Evolutionary conservation across 306 rosid genomes (phyloP).

Genomic region (Alnus glutinosa): DNA sequence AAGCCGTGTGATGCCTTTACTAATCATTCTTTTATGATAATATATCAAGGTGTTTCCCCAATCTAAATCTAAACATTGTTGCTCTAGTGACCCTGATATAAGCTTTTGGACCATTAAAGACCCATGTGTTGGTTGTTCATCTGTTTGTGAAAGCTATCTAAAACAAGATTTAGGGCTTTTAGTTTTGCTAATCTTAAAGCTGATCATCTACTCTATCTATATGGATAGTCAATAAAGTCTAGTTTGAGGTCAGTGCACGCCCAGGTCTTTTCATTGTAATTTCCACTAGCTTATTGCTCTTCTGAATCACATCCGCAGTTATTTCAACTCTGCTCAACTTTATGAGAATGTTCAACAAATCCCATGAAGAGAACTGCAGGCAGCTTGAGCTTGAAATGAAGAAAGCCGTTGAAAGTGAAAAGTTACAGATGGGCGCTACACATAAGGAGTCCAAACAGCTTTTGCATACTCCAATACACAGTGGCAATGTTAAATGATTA

Average conservation of each 20-base stretch:
- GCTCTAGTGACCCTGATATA: not conserved
- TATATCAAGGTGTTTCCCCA: constrained; percentile 10
- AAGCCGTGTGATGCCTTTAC: constrained; percentile 4
- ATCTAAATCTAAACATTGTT: not conserved
- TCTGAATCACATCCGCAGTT: constrained; percentile 50
- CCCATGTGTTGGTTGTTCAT: not conserved
- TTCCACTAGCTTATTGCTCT: constrained; percentile 20
- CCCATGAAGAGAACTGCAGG: constrained; percentile 77
- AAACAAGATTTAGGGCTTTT: not conserved
- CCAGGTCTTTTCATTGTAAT: not conserved
- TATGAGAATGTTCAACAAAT: constrained; percentile 69
- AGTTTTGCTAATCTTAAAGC: not conserved
- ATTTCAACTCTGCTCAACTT: constrained; percentile 75
- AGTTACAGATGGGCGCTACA: constrained; percentile 37
- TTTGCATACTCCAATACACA: constrained; percentile 43
- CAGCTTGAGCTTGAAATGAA: constrained; percentile 72
- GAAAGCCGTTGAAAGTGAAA: constrained; percentile 62
- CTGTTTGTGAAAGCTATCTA: not conserved
- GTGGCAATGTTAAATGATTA: constrained; percentile 50
- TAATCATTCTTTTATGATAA: not conserved
- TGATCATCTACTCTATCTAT: not conserved
- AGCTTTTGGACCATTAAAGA: not conserved
- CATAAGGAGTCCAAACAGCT: constrained; percentile 42
- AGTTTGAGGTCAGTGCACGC: not conserved
- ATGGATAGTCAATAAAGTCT: not conserved